Conservation (phyloP, 2,329 filamentous ascomycete species). For the Alternaria infectoria region DNA sequence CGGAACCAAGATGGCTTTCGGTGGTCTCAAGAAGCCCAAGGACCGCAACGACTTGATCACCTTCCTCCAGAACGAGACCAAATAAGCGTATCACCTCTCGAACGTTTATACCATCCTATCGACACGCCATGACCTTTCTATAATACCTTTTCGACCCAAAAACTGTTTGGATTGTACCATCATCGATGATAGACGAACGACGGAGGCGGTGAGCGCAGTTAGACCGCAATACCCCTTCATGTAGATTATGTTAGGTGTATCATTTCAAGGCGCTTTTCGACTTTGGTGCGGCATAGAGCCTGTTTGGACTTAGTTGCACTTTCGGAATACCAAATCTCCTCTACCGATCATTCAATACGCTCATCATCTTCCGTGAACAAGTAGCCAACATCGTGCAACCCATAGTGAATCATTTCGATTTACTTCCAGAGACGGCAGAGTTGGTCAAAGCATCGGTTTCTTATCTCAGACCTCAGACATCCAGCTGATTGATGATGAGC, state of each 20-base stretch:
- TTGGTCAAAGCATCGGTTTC: neutral
- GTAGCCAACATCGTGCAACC: neutral
- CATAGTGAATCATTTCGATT: neutral
- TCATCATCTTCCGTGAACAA: neutral
- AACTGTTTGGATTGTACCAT: slow-evolving; percentile 45
- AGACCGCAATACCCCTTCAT: slow-evolving; percentile 32
- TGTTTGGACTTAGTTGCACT: slow-evolving; percentile 44
- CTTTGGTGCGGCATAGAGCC: slow-evolving; percentile 43
- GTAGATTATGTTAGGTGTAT: slow-evolving; percentile 48
- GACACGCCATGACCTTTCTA: slow-evolving; percentile 36
- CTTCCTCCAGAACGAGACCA: slow-evolving; percentile 73
- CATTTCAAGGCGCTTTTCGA: slow-evolving; percentile 41
- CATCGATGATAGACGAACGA: slow-evolving; percentile 51
- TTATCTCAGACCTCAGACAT: neutral
- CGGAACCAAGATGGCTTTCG: slow-evolving; percentile 99
- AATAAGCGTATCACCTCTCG: slow-evolving; percentile 59
- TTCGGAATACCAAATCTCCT: slow-evolving; percentile 48
- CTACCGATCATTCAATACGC: slow-evolving; percentile 8
- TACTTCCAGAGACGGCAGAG: neutral
- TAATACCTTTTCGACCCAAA: slow-evolving; percentile 31
- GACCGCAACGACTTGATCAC: slow-evolving; percentile 99
- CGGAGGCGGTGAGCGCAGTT: slow-evolving; percentile 34
- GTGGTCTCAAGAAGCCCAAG: slow-evolving; percentile 99
- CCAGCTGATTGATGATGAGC: neutral
- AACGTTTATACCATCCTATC: slow-evolving; percentile 22